Percentiles rank a stretch among this genome's conserved stretches.
Evolutionary conservation across 2,329 filamentous ascomycete species (phyloP).

Genomic region (Epichloe typhina): DNA sequence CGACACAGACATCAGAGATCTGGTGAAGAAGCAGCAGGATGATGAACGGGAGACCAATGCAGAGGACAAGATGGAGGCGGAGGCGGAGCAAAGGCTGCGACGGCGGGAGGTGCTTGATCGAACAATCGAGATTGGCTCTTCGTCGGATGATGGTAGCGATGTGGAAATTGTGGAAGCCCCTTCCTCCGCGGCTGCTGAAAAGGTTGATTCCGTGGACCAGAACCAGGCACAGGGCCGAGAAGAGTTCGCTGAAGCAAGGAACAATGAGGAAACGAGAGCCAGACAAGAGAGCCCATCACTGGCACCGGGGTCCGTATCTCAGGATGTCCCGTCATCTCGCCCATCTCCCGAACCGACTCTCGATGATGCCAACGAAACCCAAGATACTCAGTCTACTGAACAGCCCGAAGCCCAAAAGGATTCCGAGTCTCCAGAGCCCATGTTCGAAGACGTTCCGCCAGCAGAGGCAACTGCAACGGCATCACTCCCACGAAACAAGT

Average conservation of each 20-base stretch:
- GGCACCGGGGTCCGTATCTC: conserved; percentile 20
- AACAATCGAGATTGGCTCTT: conserved; percentile 50
- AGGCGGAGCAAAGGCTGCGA: conserved; percentile 39
- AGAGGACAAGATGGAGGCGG: conserved; percentile 43
- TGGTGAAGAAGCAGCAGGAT: conserved; percentile 43
- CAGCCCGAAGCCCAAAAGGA: conserved; percentile 4
- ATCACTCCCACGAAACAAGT: neutral
- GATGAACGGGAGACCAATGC: conserved; percentile 49
- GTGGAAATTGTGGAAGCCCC: conserved; percentile 42
- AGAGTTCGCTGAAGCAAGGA: neutral
- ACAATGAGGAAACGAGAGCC: neutral
- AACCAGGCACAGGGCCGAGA: conserved; percentile 6
- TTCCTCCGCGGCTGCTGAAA: conserved; percentile 14
- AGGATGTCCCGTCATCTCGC: conserved; percentile 19
- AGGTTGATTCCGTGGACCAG: neutral
- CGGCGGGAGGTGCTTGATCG: conserved; percentile 30
- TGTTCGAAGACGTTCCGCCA: conserved; percentile 23
- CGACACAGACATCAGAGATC: conserved; percentile 51
- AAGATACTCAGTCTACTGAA: neutral
- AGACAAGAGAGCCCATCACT: neutral
- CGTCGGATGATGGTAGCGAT: conserved; percentile 43
- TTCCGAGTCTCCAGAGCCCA: conserved; percentile 22
- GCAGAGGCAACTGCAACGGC: conserved; percentile 7
- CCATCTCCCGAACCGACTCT: conserved; percentile 1
- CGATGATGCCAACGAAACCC: neutral